Evolutionary conservation across 2,329 filamentous ascomycete species (phyloP), one percentile per base, ranked within the genome.

Genomic region (Cladophialophora exuberans): DNA sequence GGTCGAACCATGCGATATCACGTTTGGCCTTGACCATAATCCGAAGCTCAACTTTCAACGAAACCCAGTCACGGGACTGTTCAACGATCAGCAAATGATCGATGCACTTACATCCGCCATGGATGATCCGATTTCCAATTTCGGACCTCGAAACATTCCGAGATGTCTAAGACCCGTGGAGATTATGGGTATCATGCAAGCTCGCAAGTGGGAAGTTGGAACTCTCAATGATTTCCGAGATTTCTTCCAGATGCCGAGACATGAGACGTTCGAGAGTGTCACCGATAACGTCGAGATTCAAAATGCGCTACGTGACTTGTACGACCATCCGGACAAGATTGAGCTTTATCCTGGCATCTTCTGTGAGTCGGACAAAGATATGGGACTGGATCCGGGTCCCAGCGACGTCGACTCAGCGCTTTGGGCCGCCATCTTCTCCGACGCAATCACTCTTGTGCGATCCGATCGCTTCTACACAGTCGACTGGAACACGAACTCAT

Each of bases 281-380:
- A 39, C 36, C 6, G 36, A 20, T 13, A 39, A 39, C 18, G 6
- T 39, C 10, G 36, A 39, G 36, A 39, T 39, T 18, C 36, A 39
- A 20, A 39, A 39, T 20, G 36, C 36, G n/a, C 18, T 39, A 20
- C n/a, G 36, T 18, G 36, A 39, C 18, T 18, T 39, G 4, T 39
- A 39, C 36, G 36, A 39, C 11, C 36, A 39, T 20, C 36, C 36
- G 18, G 36, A 39, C 36, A 39, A 39, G 36, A 39, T 39, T 20
- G 36, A 39, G 22, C 36, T 39, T 20, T 39, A 39, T 10, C 36
- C 36, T 11, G 36, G 36, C 17, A 39, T 39, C 36, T 39, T 39
- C 36, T 39, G 36, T 20, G 36, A 39, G 10, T 39, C 36, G 10
- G 36, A 39, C 36, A 20, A 39, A 13, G 10, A 39, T 0, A 39